Evolutionary conservation across 176 grass and related monocot genomes (phyloP).

Genomic region (Tuctoria greenei): DNA sequence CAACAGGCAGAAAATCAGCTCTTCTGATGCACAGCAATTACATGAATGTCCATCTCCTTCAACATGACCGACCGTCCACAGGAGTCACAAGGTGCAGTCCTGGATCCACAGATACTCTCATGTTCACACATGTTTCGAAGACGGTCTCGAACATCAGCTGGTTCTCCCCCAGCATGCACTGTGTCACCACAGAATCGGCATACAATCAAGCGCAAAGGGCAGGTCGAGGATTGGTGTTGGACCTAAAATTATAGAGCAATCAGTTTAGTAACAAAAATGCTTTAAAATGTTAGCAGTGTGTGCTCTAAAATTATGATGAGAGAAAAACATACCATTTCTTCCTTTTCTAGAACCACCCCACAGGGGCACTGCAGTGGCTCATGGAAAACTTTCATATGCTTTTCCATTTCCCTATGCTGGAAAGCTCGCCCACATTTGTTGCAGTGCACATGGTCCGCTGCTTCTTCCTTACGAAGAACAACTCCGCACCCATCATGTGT

Average conservation of each 20-base stretch:
- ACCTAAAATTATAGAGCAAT: slow-evolving; percentile 52
- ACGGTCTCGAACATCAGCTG: slow-evolving; percentile 60
- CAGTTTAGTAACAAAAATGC: slow-evolving; percentile 2
- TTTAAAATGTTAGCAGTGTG: background rate
- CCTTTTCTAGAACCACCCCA: slow-evolving; percentile 77
- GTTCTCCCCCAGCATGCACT: slow-evolving; percentile 70
- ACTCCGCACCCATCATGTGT: slow-evolving; percentile 68
- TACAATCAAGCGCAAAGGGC: slow-evolving; percentile 71
- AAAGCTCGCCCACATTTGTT: slow-evolving; percentile 73
- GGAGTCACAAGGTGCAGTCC: slow-evolving; percentile 89
- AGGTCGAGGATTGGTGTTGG: slow-evolving; percentile 69
- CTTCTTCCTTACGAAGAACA: slow-evolving; percentile 82
- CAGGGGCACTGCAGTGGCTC: slow-evolving; percentile 78
- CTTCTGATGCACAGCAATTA: slow-evolving; percentile 86
- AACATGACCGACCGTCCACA: slow-evolving; percentile 90
- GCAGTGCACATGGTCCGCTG: slow-evolving; percentile 77
- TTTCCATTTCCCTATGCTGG: slow-evolving; percentile 85
- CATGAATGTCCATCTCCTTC: slow-evolving; percentile 96
- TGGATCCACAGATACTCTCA: slow-evolving; percentile 91
- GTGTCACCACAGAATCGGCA: slow-evolving; percentile 91
- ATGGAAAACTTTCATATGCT: slow-evolving; percentile 97
- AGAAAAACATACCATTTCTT: slow-evolving; percentile 78
- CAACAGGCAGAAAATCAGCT: slow-evolving; percentile 44
- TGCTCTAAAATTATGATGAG: background rate
- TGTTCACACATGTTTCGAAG: slow-evolving; percentile 76